Conservation (phyloP, 2,329 filamentous ascomycete genomes). For the Colletotrichum euphorbiae region DNA sequence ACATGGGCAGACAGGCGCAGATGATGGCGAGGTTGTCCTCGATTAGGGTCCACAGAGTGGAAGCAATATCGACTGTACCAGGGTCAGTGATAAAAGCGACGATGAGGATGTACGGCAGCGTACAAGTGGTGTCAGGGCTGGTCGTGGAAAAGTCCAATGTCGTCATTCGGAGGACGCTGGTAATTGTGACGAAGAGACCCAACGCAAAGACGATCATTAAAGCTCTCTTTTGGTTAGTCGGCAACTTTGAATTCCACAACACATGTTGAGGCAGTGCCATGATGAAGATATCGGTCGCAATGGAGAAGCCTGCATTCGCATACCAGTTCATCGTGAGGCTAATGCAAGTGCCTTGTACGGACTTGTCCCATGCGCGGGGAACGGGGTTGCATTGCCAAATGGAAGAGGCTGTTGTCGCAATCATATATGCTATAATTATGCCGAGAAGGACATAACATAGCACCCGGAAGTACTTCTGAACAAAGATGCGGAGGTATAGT, state of each 20-base stretch:
- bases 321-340: conserved; percentile 38
- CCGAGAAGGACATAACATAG: conserved; percentile 55
- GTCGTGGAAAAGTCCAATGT: conserved; percentile 54
- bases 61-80: conserved; percentile 35
- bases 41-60: conserved; percentile 45
- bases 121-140: conserved; percentile 52
- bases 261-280: conserved; percentile 50
- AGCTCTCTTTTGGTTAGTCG: conserved; percentile 53
- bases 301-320: conserved; percentile 37
- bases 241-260: conserved; percentile 58
- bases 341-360: conserved; percentile 48
- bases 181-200: conserved; percentile 55
- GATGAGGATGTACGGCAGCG: conserved; percentile 11
- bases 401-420: conserved; percentile 57
- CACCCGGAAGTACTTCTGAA: conserved; percentile 58
- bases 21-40: conserved; percentile 44
- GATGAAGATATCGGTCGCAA: conserved; percentile 41
- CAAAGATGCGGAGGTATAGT: conserved; percentile 66
- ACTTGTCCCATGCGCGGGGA: conserved; percentile 52
- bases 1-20: conserved; percentile 46
- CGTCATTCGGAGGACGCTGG: conserved; percentile 55
- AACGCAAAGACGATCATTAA: conserved; percentile 57
- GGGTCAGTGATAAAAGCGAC: conserved; percentile 39
- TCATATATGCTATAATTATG: conserved; percentile 58
- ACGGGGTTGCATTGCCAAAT: conserved; percentile 65